phyloP scores from a whole-genome alignment of 1,284 basidiomycete genomes.

The Apiotrichum laibachii region DNA sequence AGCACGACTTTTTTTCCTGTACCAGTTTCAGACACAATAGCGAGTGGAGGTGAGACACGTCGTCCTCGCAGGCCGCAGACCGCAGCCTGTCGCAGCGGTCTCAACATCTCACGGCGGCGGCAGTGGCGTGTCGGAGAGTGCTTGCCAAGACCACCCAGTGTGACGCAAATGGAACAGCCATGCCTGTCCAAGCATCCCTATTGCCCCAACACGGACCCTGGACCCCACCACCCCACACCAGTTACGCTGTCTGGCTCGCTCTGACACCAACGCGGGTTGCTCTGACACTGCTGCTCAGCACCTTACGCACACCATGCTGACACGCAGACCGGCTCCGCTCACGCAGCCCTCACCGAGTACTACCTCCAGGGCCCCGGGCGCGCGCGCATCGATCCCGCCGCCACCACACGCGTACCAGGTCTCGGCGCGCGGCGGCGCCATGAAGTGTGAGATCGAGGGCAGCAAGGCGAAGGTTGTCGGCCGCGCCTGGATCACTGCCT shows the following conservation, averaged over 20 bases:
- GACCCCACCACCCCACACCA: too few species aligned
- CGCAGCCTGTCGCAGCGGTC: too few species aligned
- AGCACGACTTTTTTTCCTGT: not conserved
- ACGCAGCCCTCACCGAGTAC: constrained; percentile 38
- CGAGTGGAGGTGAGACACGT: not conserved
- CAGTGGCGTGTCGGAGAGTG: too few species aligned
- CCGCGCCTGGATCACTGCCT: not conserved
- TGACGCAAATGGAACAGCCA: too few species aligned
- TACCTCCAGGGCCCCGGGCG: constrained; percentile 23
- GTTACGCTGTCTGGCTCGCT: too few species aligned
- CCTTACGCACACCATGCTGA: not conserved
- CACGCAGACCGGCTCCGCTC: constrained; percentile 36
- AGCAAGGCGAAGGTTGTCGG: not conserved
- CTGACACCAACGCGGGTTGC: too few species aligned
- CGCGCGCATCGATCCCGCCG: constrained; percentile 1
- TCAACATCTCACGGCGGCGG: too few species aligned
- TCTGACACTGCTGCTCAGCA: too few species aligned
- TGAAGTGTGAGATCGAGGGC: constrained; percentile 4
- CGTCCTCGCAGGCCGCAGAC: too few species aligned
- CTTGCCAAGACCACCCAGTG: too few species aligned
- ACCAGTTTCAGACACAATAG: not conserved
- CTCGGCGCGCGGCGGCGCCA: constrained; percentile 15
- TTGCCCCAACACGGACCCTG: not conserved
- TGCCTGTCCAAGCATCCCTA: not conserved
- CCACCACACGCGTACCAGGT: constrained; percentile 12